phyloP scores from a whole-genome alignment of 768 basidiomycete species.

The Tylopilus rubrobrunneus region DNA sequence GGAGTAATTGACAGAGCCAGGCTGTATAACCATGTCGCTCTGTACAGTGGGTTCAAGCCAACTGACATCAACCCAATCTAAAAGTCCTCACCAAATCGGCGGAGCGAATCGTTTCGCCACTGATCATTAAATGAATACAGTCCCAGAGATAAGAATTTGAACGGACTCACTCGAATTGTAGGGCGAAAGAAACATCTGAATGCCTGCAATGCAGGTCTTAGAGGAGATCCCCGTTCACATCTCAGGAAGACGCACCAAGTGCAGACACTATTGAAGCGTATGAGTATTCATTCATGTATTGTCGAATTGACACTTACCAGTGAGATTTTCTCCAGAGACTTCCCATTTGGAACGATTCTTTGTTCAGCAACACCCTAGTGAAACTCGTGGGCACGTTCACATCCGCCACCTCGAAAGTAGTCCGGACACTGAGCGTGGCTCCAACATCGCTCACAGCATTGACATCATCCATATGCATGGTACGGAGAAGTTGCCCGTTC shows the following conservation, averaged over 20 bases:
- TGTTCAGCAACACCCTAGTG: constrained; percentile 60
- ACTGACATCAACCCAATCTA: background rate
- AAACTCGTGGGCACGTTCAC: constrained; percentile 57
- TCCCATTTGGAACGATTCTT: constrained; percentile 66
- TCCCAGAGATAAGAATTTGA: too few species aligned
- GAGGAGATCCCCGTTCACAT: background rate
- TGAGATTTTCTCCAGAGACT: constrained; percentile 61
- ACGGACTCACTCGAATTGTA: constrained; percentile 25
- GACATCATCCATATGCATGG: constrained; percentile 57
- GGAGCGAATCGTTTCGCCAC: constrained; percentile 50
- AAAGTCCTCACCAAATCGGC: constrained; percentile 47
- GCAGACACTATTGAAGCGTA: constrained; percentile 43
- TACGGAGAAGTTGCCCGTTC: constrained; percentile 54
- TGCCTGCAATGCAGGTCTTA: constrained; percentile 36
- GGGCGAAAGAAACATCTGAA: constrained; percentile 51
- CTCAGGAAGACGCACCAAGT: constrained; percentile 40
- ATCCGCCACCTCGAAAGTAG: constrained; percentile 56
- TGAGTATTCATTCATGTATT: background rate
- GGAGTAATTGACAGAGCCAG: constrained; percentile 53
- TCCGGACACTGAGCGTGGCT: constrained; percentile 50
- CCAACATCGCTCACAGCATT: constrained; percentile 60
- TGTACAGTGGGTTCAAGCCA: constrained; percentile 21
- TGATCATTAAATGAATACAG: constrained; percentile 10
- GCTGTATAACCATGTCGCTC: constrained; percentile 54
- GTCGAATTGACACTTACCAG: constrained; percentile 35